Evolutionary conservation across 352 stramenopile genomes (phyloP).

Genomic region (Blastocystis sp.): DNA sequence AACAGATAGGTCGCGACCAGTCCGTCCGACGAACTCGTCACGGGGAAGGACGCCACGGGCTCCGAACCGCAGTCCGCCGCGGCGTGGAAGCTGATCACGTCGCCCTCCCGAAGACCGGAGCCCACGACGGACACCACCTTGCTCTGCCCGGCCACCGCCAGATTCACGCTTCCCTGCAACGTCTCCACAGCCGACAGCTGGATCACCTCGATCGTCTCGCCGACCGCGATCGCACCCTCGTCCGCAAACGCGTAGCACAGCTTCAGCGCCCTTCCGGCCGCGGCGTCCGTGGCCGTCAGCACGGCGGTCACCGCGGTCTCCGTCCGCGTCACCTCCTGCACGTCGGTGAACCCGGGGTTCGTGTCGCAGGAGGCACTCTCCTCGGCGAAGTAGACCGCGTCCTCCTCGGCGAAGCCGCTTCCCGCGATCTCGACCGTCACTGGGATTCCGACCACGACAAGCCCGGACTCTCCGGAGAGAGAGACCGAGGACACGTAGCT

Average conservation of each 20-base stretch:
- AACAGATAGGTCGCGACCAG: conserved; percentile 9
- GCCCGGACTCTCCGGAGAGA: neutral
- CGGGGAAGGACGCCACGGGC: conserved; percentile 15
- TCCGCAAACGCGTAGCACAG: conserved; percentile 28
- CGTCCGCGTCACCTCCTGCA: neutral
- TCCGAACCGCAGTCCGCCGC: conserved; percentile 3
- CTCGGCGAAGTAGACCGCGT: conserved; percentile 32
- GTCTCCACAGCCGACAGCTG: neutral
- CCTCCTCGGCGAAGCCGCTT: neutral
- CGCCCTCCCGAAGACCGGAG: neutral
- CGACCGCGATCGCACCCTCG: conserved; percentile 5
- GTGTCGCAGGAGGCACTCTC: neutral
- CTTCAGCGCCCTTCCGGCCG: conserved; percentile 20
- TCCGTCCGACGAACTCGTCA: neutral
- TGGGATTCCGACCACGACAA: neutral
- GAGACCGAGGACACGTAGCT: neutral
- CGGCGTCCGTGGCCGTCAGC: neutral
- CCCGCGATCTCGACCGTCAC: neutral
- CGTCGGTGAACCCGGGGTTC: neutral
- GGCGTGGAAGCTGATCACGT: neutral
- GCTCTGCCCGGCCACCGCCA: conserved; percentile 1
- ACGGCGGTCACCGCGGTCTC: neutral
- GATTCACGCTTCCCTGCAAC: neutral
- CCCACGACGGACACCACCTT: conserved; percentile 1
- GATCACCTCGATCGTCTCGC: neutral